Percentiles rank a stretch among this genome's conserved stretches.
Conservation (phyloP, 257 asterid species). For the Ligustrum vulgare region DNA sequence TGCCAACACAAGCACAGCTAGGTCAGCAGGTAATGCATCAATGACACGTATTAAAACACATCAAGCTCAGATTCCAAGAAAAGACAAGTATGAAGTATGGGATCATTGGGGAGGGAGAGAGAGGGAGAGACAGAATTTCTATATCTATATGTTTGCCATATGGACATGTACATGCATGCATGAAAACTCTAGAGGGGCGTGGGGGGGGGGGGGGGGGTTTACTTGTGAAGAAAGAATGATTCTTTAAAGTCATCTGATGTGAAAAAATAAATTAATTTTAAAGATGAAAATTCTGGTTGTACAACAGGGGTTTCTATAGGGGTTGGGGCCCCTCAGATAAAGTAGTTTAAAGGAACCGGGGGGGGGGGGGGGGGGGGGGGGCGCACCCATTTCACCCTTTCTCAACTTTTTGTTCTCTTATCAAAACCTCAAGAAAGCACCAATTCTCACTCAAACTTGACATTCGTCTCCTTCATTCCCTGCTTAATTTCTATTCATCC, state of each 20-base stretch:
- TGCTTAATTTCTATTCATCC: neutral
- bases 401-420: constrained; percentile 22
- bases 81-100: constrained; percentile 35
- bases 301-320: too few species aligned
- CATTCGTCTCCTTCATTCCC: neutral
- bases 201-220: neutral
- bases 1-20: constrained; percentile 13
- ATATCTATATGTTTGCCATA: neutral
- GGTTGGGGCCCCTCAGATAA: too few species aligned
- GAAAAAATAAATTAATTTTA: constrained; percentile 31
- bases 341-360: constrained; percentile 6
- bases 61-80: constrained; percentile 45
- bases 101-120: neutral
- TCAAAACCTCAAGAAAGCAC: neutral
- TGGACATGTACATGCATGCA: neutral
- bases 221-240: constrained; percentile 43
- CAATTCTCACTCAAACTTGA: constrained; percentile 4
- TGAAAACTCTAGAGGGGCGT: constrained; percentile 6
- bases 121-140: neutral
- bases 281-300: too few species aligned
- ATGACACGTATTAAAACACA: constrained; percentile 29
- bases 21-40: constrained; percentile 31
- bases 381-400: constrained; percentile 21
- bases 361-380: constrained; percentile 10
- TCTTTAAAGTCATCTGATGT: constrained; percentile 37